Evolutionary conservation across 805 yeast genomes (phyloP), one percentile per base, ranked within the genome.

Genomic region (Candida mattraensis): DNA sequence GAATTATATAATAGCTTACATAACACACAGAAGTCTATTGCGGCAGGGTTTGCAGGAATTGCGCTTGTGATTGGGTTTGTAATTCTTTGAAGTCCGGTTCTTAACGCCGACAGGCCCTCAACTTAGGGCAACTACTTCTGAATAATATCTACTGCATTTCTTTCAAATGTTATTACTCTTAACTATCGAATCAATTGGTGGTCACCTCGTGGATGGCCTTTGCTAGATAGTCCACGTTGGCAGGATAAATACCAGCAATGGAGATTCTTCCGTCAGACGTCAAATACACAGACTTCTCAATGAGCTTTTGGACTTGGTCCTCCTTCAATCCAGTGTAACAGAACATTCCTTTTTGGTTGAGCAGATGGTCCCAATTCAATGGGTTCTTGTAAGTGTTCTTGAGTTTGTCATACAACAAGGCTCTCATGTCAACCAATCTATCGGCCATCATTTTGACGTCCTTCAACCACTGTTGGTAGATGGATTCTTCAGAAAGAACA

Each of bases 271-370:
- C 98, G 61, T 88, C 93, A 44, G 78, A 73, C 18, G 96, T 87
- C 51, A 93, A 77, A 61, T 91, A 91, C 24, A 91, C 82, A 12
- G 86, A 78, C 60, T 86, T 79, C 33, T 74, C 69, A 58, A 84
- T 82, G 54, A 91, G 71, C 44, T 70, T 64, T 40, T 76, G 69
- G 31, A 87, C 91, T 65, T 88, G 95, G 32, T 74, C 78, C 28
- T 76, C 68, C 20, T 64, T 58, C 44, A 91, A 72, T 6, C 96
- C 96, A 22, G 97, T 89, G 70, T 75, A 91, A 53, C 91, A 86
- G 66, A 91, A 91, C 98, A 91, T 91, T 52, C 99, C 99, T 60
- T 91, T 83, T 64, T 91, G 98, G 56, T 80, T 74, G 38, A 84
- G 69, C 53, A 91, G 72, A 58, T 86, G 95, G 36, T 82, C 83